Evolutionary conservation across 495 filamentous ascomycete genomes (phyloP), one percentile per base, ranked within the genome.

Genomic region (Haplographium delicatum): DNA sequence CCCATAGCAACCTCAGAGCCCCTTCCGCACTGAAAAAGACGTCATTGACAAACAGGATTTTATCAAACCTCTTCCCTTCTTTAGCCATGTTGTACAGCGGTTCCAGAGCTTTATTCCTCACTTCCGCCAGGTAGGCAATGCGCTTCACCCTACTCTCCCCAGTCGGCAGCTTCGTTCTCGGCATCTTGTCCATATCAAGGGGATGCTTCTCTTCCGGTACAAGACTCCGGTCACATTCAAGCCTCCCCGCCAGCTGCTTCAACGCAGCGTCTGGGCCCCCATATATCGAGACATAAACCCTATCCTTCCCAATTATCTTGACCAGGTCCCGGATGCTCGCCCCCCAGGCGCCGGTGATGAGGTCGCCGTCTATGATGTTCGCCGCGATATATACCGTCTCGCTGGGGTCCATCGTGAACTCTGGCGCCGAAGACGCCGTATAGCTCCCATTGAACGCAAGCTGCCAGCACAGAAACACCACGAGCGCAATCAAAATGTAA

Each of bases 381-480:
- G 84, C 81, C 5, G 83, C 83, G 49, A 91, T 86, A 62, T 87
- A 91, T 13, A 91, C 71, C 52, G 81, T 85, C 60, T 89, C 81
- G 31, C 78, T 69, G 18, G 71, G 59, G 2, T 74, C 65, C 57
- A 51, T 25, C 5, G 31, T 30, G 15, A 55, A 59, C 5, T 20
- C 3, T 2, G 59, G 50, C 15, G 53, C 51, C 6, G 46, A n/a
- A 18, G 52, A 48, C 10, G 15, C 22, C 25, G 15, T 9, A 34
- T 59, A 62, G 18, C 44, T 40, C 5, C 27, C 40, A 30, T 58
- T 62, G 44, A 59, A 54, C 16, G 48, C 11, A 0, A 53, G 4
- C 22, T 56, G 53, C 30, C 31, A 50, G 30, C 20, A 0, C 1
- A 62, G n/a, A 11, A 59, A 51, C 25, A 51, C 3, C 1, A 47